phyloP scores from a whole-genome alignment of 73 alveolate species.

The Durusdinium trenchii region DNA sequence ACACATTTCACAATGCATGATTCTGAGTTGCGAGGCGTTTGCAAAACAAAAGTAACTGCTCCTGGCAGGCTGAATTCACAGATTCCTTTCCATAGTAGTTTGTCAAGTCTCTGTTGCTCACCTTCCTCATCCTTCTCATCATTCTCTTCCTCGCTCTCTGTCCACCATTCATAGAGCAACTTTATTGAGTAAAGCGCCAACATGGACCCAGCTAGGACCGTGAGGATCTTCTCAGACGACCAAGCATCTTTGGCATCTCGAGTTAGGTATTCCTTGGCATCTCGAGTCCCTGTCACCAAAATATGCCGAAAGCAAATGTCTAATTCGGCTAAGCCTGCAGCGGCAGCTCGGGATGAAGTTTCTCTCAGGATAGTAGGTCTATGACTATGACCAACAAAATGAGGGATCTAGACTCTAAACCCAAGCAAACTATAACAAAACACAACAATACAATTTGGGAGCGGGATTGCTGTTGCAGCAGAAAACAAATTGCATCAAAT shows the following conservation, averaged over 20 bases:
- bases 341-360: too few species aligned
- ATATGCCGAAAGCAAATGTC: too few species aligned
- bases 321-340: too few species aligned
- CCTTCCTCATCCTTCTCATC: slow-evolving; percentile 24
- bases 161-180: slow-evolving; percentile 58
- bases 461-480: too few species aligned
- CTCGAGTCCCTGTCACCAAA: too few species aligned
- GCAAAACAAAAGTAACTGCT: neutral
- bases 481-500: too few species aligned
- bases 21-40: neutral
- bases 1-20: neutral
- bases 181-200: slow-evolving; percentile 69
- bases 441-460: neutral
- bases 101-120: slow-evolving; percentile 33
- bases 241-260: slow-evolving; percentile 77
- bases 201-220: slow-evolving; percentile 89
- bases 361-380: too few species aligned
- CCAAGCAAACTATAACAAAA: neutral
- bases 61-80: too few species aligned
- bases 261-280: slow-evolving; percentile 78
- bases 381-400: neutral
- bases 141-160: slow-evolving; percentile 48
- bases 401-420: neutral
- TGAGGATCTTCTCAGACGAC: slow-evolving; percentile 88
- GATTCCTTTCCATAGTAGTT: too few species aligned